Conservation (phyloP, 306 rosid genomes). For the cucumber (Cucumis sativus) region Cucumber_9930_V3 NC_026660.2:26830001-26830500, state of each 20-base stretch:
- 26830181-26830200: constrained; percentile 99
- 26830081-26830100: neutral
- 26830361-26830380: constrained; percentile 73
- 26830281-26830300: neutral
- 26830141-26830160: constrained; percentile 91
- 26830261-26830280: neutral
- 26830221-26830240: neutral
- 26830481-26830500: constrained; percentile 8
- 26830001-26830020: neutral
- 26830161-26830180: constrained; percentile 96
- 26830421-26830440: neutral
- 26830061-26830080: neutral
- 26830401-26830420: constrained; percentile 18
- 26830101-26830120: neutral
- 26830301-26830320: neutral
- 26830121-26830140: constrained; percentile 41
- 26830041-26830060: neutral
- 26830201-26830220: constrained; percentile 54
- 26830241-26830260: neutral
- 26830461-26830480: neutral
- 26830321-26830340: constrained; percentile 12
- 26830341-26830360: constrained; percentile 97
- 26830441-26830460: neutral
- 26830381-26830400: constrained; percentile 89
- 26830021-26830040: neutral